A percentile compares a stretch with the other conserved stretches of the same genome.
phyloP scores from a whole-genome alignment of 106 monocot genomes.

The Alisma plantagoaquatica region DNA sequence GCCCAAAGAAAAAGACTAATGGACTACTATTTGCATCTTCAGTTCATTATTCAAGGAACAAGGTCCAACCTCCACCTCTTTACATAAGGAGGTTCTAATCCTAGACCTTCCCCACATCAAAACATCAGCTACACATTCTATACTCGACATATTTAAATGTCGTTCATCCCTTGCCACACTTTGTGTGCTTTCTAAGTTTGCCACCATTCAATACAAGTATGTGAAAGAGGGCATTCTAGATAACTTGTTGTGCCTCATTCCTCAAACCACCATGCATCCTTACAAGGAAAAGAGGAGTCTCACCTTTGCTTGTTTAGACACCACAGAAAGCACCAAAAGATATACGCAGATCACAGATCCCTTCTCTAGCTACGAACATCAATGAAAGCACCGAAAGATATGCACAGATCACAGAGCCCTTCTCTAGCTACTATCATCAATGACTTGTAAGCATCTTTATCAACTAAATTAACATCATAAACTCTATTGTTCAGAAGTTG shows the following conservation, averaged over 20 bases:
- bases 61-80: conserved; percentile 41
- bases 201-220: conserved; percentile 46
- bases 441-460: conserved; percentile 27
- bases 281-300: conserved; percentile 61
- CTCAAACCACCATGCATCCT: conserved; percentile 6
- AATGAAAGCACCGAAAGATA: conserved; percentile 44
- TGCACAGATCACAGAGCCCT: conserved; percentile 66
- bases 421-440: conserved; percentile 82
- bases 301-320: conserved; percentile 33
- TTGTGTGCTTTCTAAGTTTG: conserved; percentile 66
- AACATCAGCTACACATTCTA: conserved; percentile 34
- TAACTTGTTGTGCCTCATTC: conserved; percentile 47
- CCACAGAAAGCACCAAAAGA: conserved; percentile 49
- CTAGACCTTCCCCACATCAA: conserved; percentile 69
- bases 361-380: conserved; percentile 81
- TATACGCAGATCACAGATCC: conserved; percentile 63
- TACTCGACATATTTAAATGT: conserved; percentile 51
- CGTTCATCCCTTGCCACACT: conserved; percentile 52
- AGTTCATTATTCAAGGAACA: conserved; percentile 39
- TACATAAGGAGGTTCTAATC: conserved; percentile 59
- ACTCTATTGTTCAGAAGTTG: conserved; percentile 13
- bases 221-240: conserved; percentile 53
- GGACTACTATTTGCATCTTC: conserved; percentile 33
- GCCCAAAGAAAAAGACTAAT: too few species aligned
- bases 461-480: conserved; percentile 19